Conservation (phyloP, 306 rosid genomes). For the Medicago arabica region DNA sequence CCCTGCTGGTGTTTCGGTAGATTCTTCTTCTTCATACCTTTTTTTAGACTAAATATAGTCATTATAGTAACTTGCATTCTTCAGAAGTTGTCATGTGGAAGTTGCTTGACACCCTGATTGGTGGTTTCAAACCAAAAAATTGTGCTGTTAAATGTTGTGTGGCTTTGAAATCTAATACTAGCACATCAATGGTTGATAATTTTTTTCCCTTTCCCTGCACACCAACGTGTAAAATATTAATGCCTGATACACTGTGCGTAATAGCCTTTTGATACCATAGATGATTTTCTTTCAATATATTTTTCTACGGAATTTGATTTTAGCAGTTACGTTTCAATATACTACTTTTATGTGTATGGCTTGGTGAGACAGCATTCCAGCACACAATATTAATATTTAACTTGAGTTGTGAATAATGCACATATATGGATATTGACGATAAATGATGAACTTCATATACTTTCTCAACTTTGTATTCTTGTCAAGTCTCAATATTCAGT, state of each 20-base stretch:
- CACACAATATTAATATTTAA: not conserved
- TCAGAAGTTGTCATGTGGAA: conserved; percentile 5
- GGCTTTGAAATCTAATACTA: conserved; percentile 7
- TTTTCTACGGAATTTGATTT: not conserved
- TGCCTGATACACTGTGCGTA: not conserved
- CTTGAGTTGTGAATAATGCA: conserved; percentile 16
- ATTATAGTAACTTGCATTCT: not conserved
- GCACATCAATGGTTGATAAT: not conserved
- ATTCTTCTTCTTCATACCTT: conserved; percentile 22
- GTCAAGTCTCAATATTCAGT: conserved; percentile 1
- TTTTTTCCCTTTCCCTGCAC: not conserved
- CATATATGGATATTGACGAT: not conserved
- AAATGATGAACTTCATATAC: conserved; percentile 26
- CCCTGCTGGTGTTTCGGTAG: conserved; percentile 94
- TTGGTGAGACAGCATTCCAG: conserved; percentile 2
- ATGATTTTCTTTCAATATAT: not conserved
- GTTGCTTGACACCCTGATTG: conserved; percentile 3
- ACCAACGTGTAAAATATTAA: not conserved
- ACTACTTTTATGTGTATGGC: not conserved
- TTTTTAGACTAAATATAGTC: not conserved
- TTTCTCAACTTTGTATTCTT: conserved; percentile 22
- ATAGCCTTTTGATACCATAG: conserved; percentile 31
- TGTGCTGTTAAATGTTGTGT: not conserved
- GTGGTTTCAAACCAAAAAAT: conserved; percentile 1
- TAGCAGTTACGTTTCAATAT: not conserved